Base-by-base conservation (phyloP, 768 basidiomycete genomes). In the Dentipellis fragilis region DNA sequence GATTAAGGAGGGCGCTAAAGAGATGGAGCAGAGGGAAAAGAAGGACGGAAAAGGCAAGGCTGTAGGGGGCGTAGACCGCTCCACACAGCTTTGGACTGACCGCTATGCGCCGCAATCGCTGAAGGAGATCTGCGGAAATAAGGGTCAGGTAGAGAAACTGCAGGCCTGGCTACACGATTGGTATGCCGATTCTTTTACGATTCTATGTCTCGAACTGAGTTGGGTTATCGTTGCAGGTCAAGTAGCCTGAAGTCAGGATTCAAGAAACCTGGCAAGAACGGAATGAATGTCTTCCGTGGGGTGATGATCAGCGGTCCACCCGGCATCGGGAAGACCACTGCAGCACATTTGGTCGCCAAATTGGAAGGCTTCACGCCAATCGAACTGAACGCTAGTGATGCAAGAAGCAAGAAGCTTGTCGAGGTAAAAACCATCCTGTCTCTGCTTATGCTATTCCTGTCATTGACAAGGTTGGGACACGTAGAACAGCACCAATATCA, bases 251-350 rank as follows among this genome's bases (percentile, higher is more conserved):
- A 87, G 57, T 74, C 74, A 0, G 80, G 78, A 1, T 98, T 97
- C 72, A 97, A 92, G 71, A 96, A 94, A 63, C 93, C 93, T 1
- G 96, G 96, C 3, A 94, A 94, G 71, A 83, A 80, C 57, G 90
- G 81, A 0, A 87, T 88, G 85, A 91, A 91, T 62, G 71, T 84
- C 7, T 95, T 78, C 68, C 85, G 93, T 21, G 93, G 92, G 11
- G 60, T 97, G 1, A 72, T 99, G 60, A 85, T 98, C 58, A 90
- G 90, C 1, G 96, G 96, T 0, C 83, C 94, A 1, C 96, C 96
- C 14, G 96, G 96, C 8, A 96, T 98, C 52, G 96, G 95, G 21
- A 99, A 98, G 73, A 99, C 96, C 3, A 96, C 93, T 1, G 87
- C 87, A 58, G 96, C 95, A 2, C 96, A 99, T 70, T 66, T 99